A percentile compares a stretch with the other conserved stretches of the same genome.
These are phyloP conservation scores for Mortierella sp. DNA, from an alignment of 371 early-diverging fungal species.

Conservation along the genomic window DNA sequence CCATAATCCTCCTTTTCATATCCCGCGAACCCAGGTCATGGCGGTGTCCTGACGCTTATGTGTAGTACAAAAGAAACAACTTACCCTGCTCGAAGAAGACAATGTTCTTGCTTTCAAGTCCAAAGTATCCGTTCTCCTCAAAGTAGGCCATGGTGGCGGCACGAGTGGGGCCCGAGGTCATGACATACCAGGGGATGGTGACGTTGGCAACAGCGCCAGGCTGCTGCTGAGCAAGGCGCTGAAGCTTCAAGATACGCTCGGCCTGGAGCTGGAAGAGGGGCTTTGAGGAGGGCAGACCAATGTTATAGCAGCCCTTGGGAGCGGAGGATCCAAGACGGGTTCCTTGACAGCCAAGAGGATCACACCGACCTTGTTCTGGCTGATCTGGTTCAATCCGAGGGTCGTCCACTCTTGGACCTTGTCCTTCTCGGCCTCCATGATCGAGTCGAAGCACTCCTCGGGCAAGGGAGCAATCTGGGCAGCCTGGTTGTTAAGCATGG, in stretches of 20 bases:
- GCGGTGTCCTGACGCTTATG: neutral
- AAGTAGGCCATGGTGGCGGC: constrained; percentile 82
- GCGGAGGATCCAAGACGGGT: constrained; percentile 66
- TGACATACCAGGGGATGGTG: constrained; percentile 84
- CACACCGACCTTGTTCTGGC: constrained; percentile 63
- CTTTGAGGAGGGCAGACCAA: constrained; percentile 74
- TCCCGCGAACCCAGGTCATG: constrained; percentile 1
- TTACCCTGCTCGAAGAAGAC: constrained; percentile 89
- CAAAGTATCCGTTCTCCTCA: constrained; percentile 81
- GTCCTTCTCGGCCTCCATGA: constrained; percentile 26
- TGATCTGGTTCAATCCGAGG: constrained; percentile 61
- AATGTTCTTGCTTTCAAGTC: constrained; percentile 82
- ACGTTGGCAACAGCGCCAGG: constrained; percentile 32
- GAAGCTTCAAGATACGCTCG: constrained; percentile 74
- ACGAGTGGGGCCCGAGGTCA: constrained; percentile 86
- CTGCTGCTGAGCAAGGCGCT: constrained; percentile 57
- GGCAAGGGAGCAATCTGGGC: constrained; percentile 53
- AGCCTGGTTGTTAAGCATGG: constrained; percentile 8
- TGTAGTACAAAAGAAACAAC: neutral
- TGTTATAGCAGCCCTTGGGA: constrained; percentile 75
- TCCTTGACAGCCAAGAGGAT: constrained; percentile 69
- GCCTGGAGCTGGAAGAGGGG: constrained; percentile 82
- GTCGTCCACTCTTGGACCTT: constrained; percentile 55
- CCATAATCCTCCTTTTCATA: neutral
- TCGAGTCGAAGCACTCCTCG: constrained; percentile 52